phyloP scores from a whole-genome alignment of 2,329 filamentous ascomycete species.

The Ophiocordyceps camponoti-saundersi region DNA sequence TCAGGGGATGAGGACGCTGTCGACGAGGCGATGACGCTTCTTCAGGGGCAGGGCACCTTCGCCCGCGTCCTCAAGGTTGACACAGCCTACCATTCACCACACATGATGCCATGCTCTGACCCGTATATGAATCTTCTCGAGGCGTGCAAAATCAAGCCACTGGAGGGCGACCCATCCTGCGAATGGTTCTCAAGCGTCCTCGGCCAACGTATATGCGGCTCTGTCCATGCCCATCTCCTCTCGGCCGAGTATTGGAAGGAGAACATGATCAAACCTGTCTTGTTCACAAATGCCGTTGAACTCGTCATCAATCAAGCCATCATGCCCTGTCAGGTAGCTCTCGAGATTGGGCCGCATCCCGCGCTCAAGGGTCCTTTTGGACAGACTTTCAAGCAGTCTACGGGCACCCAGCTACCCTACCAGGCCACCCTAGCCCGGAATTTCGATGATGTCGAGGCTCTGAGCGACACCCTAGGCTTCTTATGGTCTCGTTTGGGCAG shows the following conservation, averaged over 20 bases:
- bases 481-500: neutral
- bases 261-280: conserved; percentile 10
- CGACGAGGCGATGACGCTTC: conserved; percentile 5
- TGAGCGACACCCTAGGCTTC: conserved; percentile 2
- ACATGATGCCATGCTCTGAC: conserved; percentile 14
- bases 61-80: conserved; percentile 16
- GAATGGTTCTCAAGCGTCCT: conserved; percentile 12
- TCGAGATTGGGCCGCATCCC: conserved; percentile 20
- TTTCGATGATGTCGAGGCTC: conserved; percentile 4
- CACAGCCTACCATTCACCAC: conserved; percentile 22
- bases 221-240: conserved; percentile 5
- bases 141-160: neutral
- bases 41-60: conserved; percentile 11
- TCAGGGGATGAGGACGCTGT: conserved; percentile 15
- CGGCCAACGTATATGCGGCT: conserved; percentile 4
- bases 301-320: conserved; percentile 3
- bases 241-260: conserved; percentile 9
- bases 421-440: conserved; percentile 7
- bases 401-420: conserved; percentile 7
- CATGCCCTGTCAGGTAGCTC: conserved; percentile 5
- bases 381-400: conserved; percentile 11
- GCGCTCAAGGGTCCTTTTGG: conserved; percentile 21
- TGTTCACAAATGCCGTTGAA: conserved; percentile 7
- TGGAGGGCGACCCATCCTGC: conserved; percentile 1
- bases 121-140: conserved; percentile 9